Conservation (phyloP, 345 rosid species). For the Anastatica hierochuntica region DNA sequence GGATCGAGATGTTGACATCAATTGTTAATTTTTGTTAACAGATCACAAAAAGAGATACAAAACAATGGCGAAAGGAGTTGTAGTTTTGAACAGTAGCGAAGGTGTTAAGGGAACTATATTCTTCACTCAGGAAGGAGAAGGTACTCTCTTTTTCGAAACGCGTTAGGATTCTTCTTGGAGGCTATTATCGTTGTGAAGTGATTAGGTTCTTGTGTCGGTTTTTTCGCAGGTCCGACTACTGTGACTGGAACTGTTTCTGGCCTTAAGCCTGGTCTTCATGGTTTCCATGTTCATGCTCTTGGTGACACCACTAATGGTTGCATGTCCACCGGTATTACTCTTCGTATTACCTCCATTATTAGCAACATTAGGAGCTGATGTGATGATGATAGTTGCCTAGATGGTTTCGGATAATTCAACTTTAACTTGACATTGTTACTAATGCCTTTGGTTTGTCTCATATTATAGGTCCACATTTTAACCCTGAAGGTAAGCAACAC, state of each 20-base stretch:
- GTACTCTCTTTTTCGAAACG: conserved; percentile 20
- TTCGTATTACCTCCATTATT: background rate
- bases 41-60: conserved; percentile 53
- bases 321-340: conserved; percentile 90
- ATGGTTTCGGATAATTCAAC: too few species aligned
- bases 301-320: conserved; percentile 99
- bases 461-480: conserved; percentile 80
- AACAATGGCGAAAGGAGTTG: conserved; percentile 83
- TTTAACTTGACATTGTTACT: too few species aligned
- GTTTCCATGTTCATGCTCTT: conserved; percentile 94
- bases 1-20: too few species aligned
- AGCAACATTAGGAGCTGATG: too few species aligned
- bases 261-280: conserved; percentile 88
- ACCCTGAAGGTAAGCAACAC: conserved; percentile 76
- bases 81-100: conserved; percentile 56
- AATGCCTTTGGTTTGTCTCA: too few species aligned
- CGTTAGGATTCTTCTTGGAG: too few species aligned
- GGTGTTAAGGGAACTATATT: conserved; percentile 69
- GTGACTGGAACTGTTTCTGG: conserved; percentile 75
- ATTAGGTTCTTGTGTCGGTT: background rate
- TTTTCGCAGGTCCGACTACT: conserved; percentile 54
- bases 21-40: too few species aligned
- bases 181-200: background rate
- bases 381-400: background rate
- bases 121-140: conserved; percentile 78